Conservation (phyloP, 176 grass and related monocot species). For the Rhipidocladum racemiflorum region DNA sequence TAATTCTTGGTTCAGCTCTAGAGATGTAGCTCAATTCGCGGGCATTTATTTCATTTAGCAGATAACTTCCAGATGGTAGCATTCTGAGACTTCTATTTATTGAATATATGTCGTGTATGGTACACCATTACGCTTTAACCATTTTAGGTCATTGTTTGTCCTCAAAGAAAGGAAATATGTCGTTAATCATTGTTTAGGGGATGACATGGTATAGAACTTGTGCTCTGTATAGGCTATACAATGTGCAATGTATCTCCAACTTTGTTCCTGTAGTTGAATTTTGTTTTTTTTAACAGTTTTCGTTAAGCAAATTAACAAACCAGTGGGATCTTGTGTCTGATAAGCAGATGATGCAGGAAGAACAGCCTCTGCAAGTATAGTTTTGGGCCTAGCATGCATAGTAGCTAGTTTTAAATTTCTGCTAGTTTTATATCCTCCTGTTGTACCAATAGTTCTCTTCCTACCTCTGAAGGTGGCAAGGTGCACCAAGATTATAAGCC, state of each 20-base stretch:
- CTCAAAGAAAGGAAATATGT: not conserved
- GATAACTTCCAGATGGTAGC: not conserved
- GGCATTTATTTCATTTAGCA: not conserved
- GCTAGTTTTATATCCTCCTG: no score
- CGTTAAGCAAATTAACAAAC: slow-evolving; percentile 14
- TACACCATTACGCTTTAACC: not conserved
- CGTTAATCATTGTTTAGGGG: not conserved
- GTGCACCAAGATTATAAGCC: no score
- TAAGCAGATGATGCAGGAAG: slow-evolving; percentile 98
- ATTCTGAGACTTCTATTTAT: not conserved
- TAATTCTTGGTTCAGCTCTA: not conserved
- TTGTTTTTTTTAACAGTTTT: not conserved
- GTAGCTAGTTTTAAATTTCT: no score
- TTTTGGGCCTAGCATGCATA: no score
- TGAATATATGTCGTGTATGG: not conserved
- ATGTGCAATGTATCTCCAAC: not conserved
- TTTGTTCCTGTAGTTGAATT: not conserved
- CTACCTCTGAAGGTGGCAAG: no score
- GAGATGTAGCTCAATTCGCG: not conserved
- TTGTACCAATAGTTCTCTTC: no score
- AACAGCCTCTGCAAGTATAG: no score
- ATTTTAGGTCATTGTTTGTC: not conserved
- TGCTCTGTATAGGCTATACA: not conserved
- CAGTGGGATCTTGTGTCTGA: slow-evolving; percentile 97
- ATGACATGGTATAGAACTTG: not conserved